phyloP scores from a whole-genome alignment of 805 yeast genomes.

The Ogataea naganishii region DNA sequence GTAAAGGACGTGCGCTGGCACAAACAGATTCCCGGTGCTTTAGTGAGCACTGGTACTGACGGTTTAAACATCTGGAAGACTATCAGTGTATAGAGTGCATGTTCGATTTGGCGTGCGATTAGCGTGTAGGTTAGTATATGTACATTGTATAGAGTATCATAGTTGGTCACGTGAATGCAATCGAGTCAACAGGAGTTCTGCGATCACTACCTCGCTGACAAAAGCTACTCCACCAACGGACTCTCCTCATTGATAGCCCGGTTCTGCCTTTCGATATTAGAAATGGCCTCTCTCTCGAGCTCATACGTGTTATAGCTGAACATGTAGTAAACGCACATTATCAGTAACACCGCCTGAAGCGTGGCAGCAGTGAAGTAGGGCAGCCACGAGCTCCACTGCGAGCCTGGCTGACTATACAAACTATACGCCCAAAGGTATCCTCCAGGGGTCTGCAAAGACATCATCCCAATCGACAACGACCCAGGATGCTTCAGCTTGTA shows the following conservation, averaged over 20 bases:
- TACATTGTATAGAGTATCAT: too few relatives aligned
- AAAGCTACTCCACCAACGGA: too few relatives aligned
- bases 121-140: too few relatives aligned
- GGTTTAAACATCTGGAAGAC: conserved; percentile 96
- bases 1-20: conserved; percentile 99
- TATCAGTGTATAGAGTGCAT: conserved; percentile 62
- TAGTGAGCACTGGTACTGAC: conserved; percentile 91
- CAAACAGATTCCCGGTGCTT: conserved; percentile 90
- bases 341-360: conserved; percentile 53
- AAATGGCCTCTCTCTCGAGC: conserved; percentile 14
- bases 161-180: too few relatives aligned
- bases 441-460: conserved; percentile 86
- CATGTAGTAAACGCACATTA: conserved; percentile 51
- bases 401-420: conserved; percentile 60
- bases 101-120: not conserved
- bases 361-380: conserved; percentile 68
- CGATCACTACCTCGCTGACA: too few relatives aligned
- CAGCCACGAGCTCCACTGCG: conserved; percentile 83
- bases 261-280: conserved; percentile 10
- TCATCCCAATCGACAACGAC: conserved; percentile 68
- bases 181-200: too few relatives aligned
- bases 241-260: too few relatives aligned
- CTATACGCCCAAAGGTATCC: conserved; percentile 76
- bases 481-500: conserved; percentile 67
- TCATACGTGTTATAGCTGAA: conserved; percentile 10